phyloP scores from a whole-genome alignment of 805 yeast genomes.

The Pichia manshurica region DNA sequence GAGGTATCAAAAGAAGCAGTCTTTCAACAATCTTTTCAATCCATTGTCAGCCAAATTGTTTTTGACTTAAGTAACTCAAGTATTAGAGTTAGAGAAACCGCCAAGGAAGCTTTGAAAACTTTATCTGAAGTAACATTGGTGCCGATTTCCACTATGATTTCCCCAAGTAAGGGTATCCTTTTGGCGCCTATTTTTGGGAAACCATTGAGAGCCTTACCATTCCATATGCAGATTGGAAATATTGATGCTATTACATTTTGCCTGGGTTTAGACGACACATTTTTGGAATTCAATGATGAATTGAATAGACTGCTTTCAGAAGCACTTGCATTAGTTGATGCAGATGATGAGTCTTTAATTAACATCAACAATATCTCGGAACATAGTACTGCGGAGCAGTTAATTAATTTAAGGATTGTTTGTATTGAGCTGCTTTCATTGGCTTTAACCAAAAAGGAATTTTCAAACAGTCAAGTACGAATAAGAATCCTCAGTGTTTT shows the following conservation, averaged over 20 bases:
- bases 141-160: constrained; percentile 68
- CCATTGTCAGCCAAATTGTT: constrained; percentile 81
- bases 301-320: constrained; percentile 78
- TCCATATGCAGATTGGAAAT: constrained; percentile 98
- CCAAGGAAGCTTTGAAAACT: constrained; percentile 62
- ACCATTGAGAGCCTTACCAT: constrained; percentile 93
- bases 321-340: constrained; percentile 91
- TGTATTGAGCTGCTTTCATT: constrained; percentile 79
- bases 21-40: constrained; percentile 66
- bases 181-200: constrained; percentile 94
- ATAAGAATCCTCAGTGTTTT: constrained; percentile 87
- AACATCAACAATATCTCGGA: constrained; percentile 82
- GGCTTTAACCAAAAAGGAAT: constrained; percentile 81
- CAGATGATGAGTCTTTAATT: constrained; percentile 93
- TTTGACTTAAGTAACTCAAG: constrained; percentile 91
- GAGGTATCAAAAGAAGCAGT: constrained; percentile 58
- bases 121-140: constrained; percentile 66
- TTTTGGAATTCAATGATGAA: constrained; percentile 84
- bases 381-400: constrained; percentile 80
- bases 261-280: constrained; percentile 70
- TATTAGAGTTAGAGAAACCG: constrained; percentile 71
- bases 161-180: constrained; percentile 75
- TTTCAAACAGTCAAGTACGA: constrained; percentile 61
- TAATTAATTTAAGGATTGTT: constrained; percentile 81
- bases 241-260: constrained; percentile 96